Conservation (phyloP, 179 eudicot species). For the Corrigiola litoralis region DNA sequence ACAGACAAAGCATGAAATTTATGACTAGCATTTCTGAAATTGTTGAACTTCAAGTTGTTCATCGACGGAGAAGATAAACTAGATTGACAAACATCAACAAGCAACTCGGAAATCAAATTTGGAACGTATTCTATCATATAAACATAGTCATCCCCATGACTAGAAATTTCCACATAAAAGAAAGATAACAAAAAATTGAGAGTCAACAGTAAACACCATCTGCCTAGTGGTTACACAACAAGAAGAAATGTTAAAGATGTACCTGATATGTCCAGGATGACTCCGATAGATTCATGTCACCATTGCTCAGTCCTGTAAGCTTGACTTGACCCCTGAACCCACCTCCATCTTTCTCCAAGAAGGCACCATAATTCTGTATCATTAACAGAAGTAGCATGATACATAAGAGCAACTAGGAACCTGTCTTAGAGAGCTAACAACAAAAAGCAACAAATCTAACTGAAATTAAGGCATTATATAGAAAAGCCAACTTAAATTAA, state of each 20-base stretch:
- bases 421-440: neutral
- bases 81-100: neutral
- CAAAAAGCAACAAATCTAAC: too few species aligned
- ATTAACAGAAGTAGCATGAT: slow-evolving; percentile 10
- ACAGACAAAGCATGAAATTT: neutral
- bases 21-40: neutral
- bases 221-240: neutral
- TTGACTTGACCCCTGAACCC: slow-evolving; percentile 83
- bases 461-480: too few species aligned
- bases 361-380: slow-evolving; percentile 88
- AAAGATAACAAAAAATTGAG: neutral
- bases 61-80: neutral
- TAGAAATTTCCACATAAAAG: neutral
- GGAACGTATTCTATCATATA: neutral
- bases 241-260: slow-evolving; percentile 3
- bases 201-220: neutral
- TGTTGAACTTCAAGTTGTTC: neutral
- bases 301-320: slow-evolving; percentile 59
- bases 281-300: slow-evolving; percentile 59
- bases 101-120: neutral
- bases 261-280: slow-evolving; percentile 87
- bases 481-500: too few species aligned
- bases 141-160: neutral
- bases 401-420: slow-evolving; percentile 9
- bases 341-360: slow-evolving; percentile 91